Evolutionary conservation across 1,284 basidiomycete species (phyloP), one percentile per base, ranked within the genome.

Genomic region (Heterobasidion occidentale): DNA sequence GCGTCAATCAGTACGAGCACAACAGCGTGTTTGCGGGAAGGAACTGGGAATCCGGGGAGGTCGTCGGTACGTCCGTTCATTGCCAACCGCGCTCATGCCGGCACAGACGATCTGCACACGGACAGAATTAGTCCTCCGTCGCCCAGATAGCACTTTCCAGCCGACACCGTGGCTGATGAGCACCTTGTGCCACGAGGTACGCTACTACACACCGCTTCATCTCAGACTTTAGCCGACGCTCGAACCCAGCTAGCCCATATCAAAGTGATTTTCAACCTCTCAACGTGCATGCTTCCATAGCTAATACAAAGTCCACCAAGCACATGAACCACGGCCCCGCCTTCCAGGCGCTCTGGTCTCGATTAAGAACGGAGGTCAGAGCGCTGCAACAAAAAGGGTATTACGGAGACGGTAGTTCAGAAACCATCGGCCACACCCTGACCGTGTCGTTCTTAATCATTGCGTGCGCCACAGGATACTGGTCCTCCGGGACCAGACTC

Each of bases 1-100:
- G 11, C 20, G 38, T 17, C 35, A n/a, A 19, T 36, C 53, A 88
- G 86, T 90, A 88, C 63, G 82, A 90, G 65, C 77, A 80, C 64
- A 92, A 92, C 65, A 65, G 62, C 11, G 87, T 92, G 7, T 92
- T 92, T 67, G 78, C 83, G 12, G 89, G 88, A 4, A 76, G 89
- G 48, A 92, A 91, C 65, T 92, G 89, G 89, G 87, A 90, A 58
- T 74, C 74, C 57, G 90, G 89, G 2, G 88, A 91, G 69, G 84
- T 80, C 11, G 73, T 92, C 56, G 88, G 88, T 86, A 52, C 42
- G 35, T 38, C 17, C 15, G 3, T 27, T 27, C 27, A 27, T 27
- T 27, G 27, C 27, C 27, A 27, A 27, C 27, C 27, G 12, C 45
- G 17, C 34, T 44, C 14, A 34, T 33, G 53, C 27, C 35, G 7